Evolutionary conservation across 345 rosid species (phyloP).

Genomic region (Nasturtium officinale): DNA sequence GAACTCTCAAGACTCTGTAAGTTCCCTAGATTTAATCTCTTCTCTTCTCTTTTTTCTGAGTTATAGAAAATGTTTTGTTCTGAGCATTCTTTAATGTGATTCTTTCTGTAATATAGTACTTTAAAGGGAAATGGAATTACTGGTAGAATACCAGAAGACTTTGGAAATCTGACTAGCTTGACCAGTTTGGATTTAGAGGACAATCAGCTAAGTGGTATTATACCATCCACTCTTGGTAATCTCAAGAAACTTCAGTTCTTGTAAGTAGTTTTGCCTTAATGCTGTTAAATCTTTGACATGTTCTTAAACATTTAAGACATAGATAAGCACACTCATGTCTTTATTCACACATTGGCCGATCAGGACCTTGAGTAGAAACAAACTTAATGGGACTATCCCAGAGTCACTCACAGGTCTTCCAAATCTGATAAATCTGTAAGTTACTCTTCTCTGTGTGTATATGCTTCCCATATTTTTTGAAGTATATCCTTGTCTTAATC

Average conservation of each 20-base stretch:
- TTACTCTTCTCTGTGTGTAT: conserved; percentile 19
- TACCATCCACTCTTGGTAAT: conserved; percentile 82
- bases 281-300: conserved; percentile 16
- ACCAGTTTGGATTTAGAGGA: conserved; percentile 87
- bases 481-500: conserved; percentile 7
- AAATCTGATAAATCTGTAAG: conserved; percentile 79
- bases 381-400: conserved; percentile 78
- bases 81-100: conserved; percentile 6
- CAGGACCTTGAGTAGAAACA: conserved; percentile 90
- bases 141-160: conserved; percentile 84
- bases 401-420: conserved; percentile 63
- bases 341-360: conserved; percentile 25
- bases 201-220: conserved; percentile 72
- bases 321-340: conserved; percentile 16
- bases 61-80: conserved; percentile 7
- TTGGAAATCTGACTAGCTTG: conserved; percentile 82
- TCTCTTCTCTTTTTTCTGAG: not conserved
- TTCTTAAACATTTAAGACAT: not conserved
- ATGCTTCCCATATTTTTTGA: not conserved
- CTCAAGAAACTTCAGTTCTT: conserved; percentile 89
- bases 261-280: conserved; percentile 56
- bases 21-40: conserved; percentile 33
- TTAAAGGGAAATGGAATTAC: conserved; percentile 86
- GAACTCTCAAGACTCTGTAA: conserved; percentile 71
- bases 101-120: conserved; percentile 56